A percentile compares a stretch with the other conserved stretches of the same genome.
phyloP scores from a whole-genome alignment of 2,329 filamentous ascomycete genomes.

The Calcarisporium arbuscula region DNA sequence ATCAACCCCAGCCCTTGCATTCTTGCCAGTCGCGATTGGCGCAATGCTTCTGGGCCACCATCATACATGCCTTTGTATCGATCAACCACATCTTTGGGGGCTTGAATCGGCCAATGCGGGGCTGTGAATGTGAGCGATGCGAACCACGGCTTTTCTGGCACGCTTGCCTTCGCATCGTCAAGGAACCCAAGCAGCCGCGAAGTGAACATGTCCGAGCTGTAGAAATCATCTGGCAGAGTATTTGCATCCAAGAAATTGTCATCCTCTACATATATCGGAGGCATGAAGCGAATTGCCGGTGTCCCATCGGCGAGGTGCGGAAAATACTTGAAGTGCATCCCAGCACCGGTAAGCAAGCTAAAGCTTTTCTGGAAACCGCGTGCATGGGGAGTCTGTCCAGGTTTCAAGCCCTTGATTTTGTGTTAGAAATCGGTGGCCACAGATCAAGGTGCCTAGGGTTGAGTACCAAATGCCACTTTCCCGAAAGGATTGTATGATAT shows the following conservation, averaged over 20 bases:
- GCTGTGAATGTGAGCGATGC: constrained; percentile 56
- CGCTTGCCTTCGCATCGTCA: constrained; percentile 37
- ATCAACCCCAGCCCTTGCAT: constrained; percentile 54
- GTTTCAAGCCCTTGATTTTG: constrained; percentile 50
- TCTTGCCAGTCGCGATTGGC: constrained; percentile 43
- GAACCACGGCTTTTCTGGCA: constrained; percentile 44
- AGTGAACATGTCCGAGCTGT: constrained; percentile 44
- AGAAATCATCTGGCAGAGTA: too few relatives aligned
- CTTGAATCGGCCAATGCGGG: constrained; percentile 58
- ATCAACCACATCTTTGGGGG: constrained; percentile 45
- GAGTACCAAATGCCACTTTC: constrained; percentile 63
- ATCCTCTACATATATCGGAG: too few relatives aligned
- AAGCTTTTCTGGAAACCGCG: constrained; percentile 56
- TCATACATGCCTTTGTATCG: constrained; percentile 56
- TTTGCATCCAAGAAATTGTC: too few relatives aligned
- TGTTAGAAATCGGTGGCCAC: too few relatives aligned
- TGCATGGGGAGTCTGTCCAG: constrained; percentile 47
- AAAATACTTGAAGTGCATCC: constrained; percentile 46
- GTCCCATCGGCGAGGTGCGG: too few relatives aligned
- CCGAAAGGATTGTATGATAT: constrained; percentile 54
- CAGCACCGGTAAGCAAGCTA: constrained; percentile 53
- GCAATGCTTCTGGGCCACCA: constrained; percentile 51
- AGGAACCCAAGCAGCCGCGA: constrained; percentile 47
- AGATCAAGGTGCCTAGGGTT: too few relatives aligned
- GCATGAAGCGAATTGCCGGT: too few relatives aligned